Evolutionary conservation across 1,284 basidiomycete species (phyloP), one percentile per base, ranked within the genome.

Genomic region (Neotropicomus parvogracilis): DNA sequence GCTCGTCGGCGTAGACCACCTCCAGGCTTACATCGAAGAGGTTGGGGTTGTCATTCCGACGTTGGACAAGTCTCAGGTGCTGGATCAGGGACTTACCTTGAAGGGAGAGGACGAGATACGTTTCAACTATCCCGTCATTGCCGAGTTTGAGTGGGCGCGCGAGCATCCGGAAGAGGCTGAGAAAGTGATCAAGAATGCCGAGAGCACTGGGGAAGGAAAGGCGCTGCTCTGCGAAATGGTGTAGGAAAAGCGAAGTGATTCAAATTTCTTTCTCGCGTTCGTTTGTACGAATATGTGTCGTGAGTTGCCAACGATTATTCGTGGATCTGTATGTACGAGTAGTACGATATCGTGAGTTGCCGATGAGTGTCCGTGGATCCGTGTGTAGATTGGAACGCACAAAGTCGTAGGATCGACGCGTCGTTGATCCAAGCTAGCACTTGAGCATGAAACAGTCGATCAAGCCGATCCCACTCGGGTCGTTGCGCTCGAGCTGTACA

Each of bases 101-200:
- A 57, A 56, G 37, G 31, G 33, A 12, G 16, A 46, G 38, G 20
- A 20, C 10, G 48, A 55, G 31, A 34, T 20, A 4, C 34, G 38
- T 19, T 32, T 36, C 16, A 39, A 29, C n/a, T 45, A 45, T 27
- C 55, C 53, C 27, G 17, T 52, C 34, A 47, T 56, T 20, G 21
- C 34, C 7, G 27, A 29, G 20, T 40, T 55, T 6, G 42, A 58
- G 27, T 48, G 38, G 40, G 44, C 33, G 9, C 27, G 4, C 10
- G 46, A 47, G 16, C 34, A 44, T n/a, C 46, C 40, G 16, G 20
- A 24, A 6, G 33, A 44, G 13, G 21, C 27, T 21, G 2, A 29
- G 27, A 36, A 31, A 27, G 33, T 19, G n/a, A 46, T 46, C 11
- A 6, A 43, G 2, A 13, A 12, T n/a, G 24, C 9, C 10, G 21